These are phyloP conservation scores for Dalbergia oliveri DNA, from an alignment of 306 rosid species.

Conservation along the genomic window DNA sequence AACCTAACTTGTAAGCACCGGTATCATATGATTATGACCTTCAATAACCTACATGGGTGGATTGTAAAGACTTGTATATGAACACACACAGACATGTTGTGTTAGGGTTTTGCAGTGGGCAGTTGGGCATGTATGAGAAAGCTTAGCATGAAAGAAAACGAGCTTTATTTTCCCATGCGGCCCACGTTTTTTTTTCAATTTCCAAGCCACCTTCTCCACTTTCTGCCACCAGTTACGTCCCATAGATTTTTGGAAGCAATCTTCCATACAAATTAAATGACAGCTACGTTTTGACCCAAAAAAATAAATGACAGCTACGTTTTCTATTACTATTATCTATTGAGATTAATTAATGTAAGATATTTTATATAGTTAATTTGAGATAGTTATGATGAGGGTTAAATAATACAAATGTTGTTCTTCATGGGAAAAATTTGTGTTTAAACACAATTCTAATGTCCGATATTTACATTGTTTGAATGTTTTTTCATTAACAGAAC, in stretches of 20 bases:
- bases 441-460: too few species aligned
- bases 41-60: background rate
- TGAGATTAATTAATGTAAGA: too few species aligned
- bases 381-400: too few species aligned
- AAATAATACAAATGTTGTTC: too few species aligned
- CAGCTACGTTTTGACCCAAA: background rate
- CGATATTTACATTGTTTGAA: too few species aligned
- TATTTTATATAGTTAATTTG: too few species aligned
- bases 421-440: too few species aligned
- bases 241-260: conserved; percentile 22
- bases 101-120: background rate
- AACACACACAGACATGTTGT: background rate
- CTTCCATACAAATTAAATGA: background rate
- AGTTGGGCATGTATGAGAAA: conserved; percentile 36
- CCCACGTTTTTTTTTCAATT: background rate
- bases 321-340: too few species aligned
- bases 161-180: background rate
- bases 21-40: background rate
- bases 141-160: conserved; percentile 45
- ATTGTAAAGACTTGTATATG: background rate
- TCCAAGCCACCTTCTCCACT: conserved; percentile 37
- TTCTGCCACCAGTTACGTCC: background rate
- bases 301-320: background rate
- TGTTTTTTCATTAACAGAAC: too few species aligned
- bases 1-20: background rate